Evolutionary conservation across 2,329 filamentous ascomycete genomes (phyloP), one percentile per base, ranked within the genome.

Genomic region (Claviceps citrina): DNA sequence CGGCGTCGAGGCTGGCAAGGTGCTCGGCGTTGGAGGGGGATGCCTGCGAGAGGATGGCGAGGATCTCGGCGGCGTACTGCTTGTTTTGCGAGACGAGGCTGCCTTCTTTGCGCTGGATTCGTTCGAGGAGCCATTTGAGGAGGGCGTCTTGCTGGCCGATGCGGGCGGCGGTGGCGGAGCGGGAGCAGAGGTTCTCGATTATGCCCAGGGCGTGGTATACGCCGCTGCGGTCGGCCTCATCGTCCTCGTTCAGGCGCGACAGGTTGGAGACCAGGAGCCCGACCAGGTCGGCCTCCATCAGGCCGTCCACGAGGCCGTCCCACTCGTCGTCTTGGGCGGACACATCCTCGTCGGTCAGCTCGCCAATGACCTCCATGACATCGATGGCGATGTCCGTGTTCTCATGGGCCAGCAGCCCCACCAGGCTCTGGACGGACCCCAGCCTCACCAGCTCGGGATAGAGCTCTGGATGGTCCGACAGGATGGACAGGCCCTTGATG

Each of bases 371-470:
- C 62, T 96, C 83, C 37, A 94, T 78, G 0, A 81, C 84, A 46
- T 81, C 84, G 51, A 96, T 93, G 9, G 91, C 86, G 47, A 98
- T 93, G 54, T 98, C 91, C 0, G 87, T 89, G 57, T 98, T 98
- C 52, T 98, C 91, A 57, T 98, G 91, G 13, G 89, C 81, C 36
- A 98, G 65, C 39, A 98, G 62, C 2, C 79, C 75, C 1, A 93
- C 84, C 38, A 98, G 61, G 40, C 80, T 87, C 4, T 63, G 73
- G 1, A 78, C 76, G 43, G 77, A 82, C 16, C 83, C 82, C 38
- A 86, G 66, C 48, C 76, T 78, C 25, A 81, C 78, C 52, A 94
- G 86, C 45, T 93, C 84, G 10, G 66, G 65, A 58, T 91, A 95
- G 16, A 94, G 69, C 44, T 83, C 79, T 3, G 87, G 72, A 54